Evolutionary conservation across 768 basidiomycete genomes (phyloP).

Genomic region (Suillus weaverae): DNA sequence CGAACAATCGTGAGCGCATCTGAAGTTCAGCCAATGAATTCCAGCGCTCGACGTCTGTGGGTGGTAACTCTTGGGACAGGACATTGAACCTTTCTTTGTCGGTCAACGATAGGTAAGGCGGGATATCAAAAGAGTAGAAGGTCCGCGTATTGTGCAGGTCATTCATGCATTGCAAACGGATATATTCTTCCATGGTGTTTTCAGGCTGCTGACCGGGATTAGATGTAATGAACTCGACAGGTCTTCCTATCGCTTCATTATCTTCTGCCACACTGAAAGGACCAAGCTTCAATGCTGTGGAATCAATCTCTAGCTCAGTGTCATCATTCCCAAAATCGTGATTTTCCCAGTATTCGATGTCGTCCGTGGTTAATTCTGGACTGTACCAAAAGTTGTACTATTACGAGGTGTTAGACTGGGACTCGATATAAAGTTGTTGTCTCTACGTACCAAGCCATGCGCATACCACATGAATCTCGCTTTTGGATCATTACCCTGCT

Average conservation of each 20-base stretch:
- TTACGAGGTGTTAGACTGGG: not conserved
- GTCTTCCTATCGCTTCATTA: not conserved
- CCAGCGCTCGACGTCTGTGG: not conserved
- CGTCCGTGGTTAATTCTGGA: not conserved
- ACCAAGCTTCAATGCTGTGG: not conserved
- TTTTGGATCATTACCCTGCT: not conserved
- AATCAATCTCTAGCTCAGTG: not conserved
- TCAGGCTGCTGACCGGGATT: not conserved
- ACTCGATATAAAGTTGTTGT: not conserved
- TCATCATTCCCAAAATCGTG: not conserved
- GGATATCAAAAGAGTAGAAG: not conserved
- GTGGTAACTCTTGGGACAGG: not conserved
- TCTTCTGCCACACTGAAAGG: not conserved
- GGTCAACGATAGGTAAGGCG: not conserved
- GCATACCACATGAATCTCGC: not conserved
- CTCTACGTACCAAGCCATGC: not conserved
- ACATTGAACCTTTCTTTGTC: not conserved
- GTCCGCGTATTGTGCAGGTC: not conserved
- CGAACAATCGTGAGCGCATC: not conserved
- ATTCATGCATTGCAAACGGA: not conserved
- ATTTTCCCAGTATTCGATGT: not conserved
- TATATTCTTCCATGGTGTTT: not conserved
- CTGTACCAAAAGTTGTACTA: constrained; percentile 2
- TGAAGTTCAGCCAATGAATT: not conserved
- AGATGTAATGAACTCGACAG: not conserved